phyloP scores from a whole-genome alignment of 2,329 filamentous ascomycete genomes.

The Colletotrichum sojae region DNA sequence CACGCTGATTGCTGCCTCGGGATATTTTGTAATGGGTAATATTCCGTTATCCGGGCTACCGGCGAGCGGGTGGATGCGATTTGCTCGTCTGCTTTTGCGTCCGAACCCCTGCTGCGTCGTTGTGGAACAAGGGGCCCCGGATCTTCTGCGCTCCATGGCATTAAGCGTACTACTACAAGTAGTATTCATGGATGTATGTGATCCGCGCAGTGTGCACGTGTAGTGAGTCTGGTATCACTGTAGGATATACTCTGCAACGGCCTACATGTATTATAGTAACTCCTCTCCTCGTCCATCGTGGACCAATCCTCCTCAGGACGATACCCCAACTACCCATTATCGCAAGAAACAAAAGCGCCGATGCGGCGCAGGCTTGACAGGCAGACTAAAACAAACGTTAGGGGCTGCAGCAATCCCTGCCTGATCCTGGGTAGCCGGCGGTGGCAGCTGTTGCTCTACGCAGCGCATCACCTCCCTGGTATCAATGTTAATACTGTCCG shows the following conservation, averaged over 20 bases:
- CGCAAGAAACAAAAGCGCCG: slow-evolving; percentile 11
- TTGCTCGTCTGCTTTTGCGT: slow-evolving; percentile 34
- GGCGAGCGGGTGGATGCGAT: slow-evolving; percentile 32
- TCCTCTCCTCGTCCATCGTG: slow-evolving; percentile 4
- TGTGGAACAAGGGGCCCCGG: slow-evolving; percentile 27
- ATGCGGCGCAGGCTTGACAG: slow-evolving; percentile 19
- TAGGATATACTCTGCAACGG: too few relatives aligned
- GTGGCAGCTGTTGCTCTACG: neutral
- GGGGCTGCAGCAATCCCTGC: neutral
- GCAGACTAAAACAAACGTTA: neutral
- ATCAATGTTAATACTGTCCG: too few relatives aligned
- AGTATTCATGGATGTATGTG: too few relatives aligned
- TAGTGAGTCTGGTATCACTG: too few relatives aligned
- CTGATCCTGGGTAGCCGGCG: neutral
- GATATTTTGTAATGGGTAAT: slow-evolving; percentile 12
- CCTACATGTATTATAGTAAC: too few relatives aligned
- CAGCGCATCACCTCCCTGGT: too few relatives aligned
- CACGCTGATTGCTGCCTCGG: neutral
- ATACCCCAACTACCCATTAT: neutral
- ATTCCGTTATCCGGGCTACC: slow-evolving; percentile 35
- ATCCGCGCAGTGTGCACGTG: too few relatives aligned
- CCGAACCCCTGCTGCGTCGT: slow-evolving; percentile 23
- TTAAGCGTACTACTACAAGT: too few relatives aligned
- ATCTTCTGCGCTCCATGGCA: too few relatives aligned
- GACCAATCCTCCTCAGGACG: neutral